Base-by-base conservation (phyloP, 2,329 filamentous ascomycete species). In the Colletotrichum shisoi region DNA sequence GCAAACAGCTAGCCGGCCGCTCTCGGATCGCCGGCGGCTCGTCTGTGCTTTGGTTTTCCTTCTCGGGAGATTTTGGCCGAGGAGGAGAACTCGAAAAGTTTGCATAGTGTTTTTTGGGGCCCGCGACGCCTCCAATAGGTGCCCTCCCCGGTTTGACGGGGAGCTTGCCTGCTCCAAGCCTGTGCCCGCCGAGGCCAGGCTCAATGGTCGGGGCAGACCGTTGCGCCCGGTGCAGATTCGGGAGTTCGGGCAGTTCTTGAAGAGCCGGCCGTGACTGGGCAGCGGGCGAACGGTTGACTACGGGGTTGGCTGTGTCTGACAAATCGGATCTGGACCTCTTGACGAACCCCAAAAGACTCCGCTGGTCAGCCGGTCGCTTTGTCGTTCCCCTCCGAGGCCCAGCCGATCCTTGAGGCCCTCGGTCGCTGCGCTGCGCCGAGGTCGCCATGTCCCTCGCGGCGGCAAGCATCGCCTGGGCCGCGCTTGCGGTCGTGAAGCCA, bases 401-500 rank as follows among this genome's bases (percentile, higher is more conserved):
- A 46, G 71, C 62, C 42, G 70, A 37, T 68, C 15, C 63, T 70
- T 46, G 63, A 42, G 37, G 57, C 4, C 72, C 69, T 13, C 73
- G 21, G 69, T 57, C 57, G 61, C 69, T 62, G 67, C 49, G 66
- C 53, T 57, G 58, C 19, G 51, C 54, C 15, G 61, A 69, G 6
- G 59, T 40, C 37, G 71, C 70, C 45, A 68, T 67, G 19, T 65
- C 67, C 3, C 72, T 71, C 4, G 75, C 71, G 17, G 79, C 76
- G 0, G 76, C 76, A 31, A 74, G 66, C 19, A 83, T 73, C 9
- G 74, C 77, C 59, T 82, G 83, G 70, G 89, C 87, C 21, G 83
- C 79, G 11, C 83, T 82, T 2, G 88, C 87, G 11, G 85, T 86
- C n/a, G 85, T 86, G 70, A 92, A 91, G 0, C 86, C 87, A 0